A percentile compares a stretch with the other conserved stretches of the same genome.
Conservation (phyloP, 2,329 filamentous ascomycete genomes). For the Pestalotiopsis sp. region DNA sequence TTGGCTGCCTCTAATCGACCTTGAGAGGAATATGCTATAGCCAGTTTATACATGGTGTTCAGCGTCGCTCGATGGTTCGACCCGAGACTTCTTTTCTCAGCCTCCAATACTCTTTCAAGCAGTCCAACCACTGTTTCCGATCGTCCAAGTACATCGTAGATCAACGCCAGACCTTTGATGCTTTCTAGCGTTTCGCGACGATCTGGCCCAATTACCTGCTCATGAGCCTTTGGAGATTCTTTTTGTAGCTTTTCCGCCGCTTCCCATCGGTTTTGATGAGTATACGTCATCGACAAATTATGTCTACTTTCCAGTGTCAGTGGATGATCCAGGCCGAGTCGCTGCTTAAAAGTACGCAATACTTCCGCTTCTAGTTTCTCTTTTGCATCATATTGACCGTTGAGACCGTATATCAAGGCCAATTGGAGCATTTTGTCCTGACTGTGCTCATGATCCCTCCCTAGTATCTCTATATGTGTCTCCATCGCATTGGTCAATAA, state of each 20-base stretch:
- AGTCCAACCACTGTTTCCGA: not conserved
- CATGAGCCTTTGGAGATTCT: too few species aligned
- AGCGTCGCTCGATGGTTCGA: too few species aligned
- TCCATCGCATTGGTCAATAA: too few species aligned
- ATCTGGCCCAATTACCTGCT: not conserved
- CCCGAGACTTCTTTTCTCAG: too few species aligned
- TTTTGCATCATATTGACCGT: not conserved
- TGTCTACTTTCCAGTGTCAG: not conserved
- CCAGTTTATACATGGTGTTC: not conserved
- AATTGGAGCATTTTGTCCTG: constrained; percentile 26
- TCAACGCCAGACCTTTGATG: too few species aligned
- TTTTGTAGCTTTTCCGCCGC: not conserved
- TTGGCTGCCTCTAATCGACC: not conserved
- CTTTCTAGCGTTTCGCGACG: too few species aligned
- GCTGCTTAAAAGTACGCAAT: not conserved
- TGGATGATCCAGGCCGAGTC: not conserved
- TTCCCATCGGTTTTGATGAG: not conserved
- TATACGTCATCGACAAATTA: not conserved
- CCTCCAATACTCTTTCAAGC: too few species aligned
- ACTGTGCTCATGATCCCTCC: too few species aligned
- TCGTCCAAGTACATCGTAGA: too few species aligned
- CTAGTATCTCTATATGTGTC: too few species aligned
- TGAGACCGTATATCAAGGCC: not conserved
- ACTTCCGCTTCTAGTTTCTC: constrained; percentile 9
- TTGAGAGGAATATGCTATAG: not conserved